These are phyloP conservation scores for Capsicum chinense DNA, from an alignment of 257 asterid species.

Conservation along the genomic window DNA sequence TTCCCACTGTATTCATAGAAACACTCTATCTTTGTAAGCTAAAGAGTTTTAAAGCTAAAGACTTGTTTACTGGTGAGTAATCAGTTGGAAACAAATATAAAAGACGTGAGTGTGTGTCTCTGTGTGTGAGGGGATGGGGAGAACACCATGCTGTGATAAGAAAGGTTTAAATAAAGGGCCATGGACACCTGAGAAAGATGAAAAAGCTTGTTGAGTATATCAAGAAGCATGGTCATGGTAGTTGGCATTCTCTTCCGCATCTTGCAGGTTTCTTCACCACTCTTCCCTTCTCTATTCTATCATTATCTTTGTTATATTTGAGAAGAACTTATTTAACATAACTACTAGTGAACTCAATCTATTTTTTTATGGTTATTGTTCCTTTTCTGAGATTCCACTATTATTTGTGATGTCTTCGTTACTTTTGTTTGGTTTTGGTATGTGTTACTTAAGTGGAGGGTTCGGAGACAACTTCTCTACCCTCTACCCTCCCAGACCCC, in stretches of 20 bases:
- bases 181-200: conserved; percentile 95
- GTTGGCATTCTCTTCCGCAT: conserved; percentile 89
- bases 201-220: conserved; percentile 64
- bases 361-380: background rate
- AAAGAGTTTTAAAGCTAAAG: background rate
- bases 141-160: conserved; percentile 94
- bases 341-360: background rate
- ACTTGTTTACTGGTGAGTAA: background rate
- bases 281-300: background rate
- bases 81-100: background rate
- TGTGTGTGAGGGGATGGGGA: conserved; percentile 58
- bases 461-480: too few species aligned
- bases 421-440: background rate
- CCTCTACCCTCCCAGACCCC: too few species aligned
- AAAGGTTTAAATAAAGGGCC: conserved; percentile 91
- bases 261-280: conserved; percentile 61
- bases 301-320: background rate
- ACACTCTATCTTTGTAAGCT: conserved; percentile 12
- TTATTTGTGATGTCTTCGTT: background rate
- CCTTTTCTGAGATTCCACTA: background rate
- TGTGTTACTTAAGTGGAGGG: too few species aligned
- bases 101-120: conserved; percentile 13
- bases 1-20: background rate
- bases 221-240: conserved; percentile 77
- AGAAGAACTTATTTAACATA: background rate